Evolutionary conservation across 1,284 basidiomycete species (phyloP).

Genomic region (Malassezia japonica): DNA sequence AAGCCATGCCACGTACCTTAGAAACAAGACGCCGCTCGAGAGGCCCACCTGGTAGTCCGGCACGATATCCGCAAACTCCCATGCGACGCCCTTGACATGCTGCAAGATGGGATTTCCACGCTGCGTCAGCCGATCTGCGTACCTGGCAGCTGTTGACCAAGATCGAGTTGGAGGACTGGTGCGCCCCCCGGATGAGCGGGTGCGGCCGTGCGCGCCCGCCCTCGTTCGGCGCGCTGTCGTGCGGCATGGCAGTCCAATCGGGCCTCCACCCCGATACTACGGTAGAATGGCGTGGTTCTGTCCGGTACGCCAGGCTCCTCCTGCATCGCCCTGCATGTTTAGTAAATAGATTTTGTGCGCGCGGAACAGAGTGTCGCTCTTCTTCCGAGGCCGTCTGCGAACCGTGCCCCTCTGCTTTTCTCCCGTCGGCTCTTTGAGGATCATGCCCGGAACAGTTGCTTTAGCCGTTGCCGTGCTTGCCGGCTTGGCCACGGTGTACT

Average conservation of each 20-base stretch:
- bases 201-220: conserved; percentile 17
- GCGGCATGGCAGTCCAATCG: neutral
- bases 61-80: conserved; percentile 88
- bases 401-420: neutral
- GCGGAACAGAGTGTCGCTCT: too few relatives aligned
- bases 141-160: conserved; percentile 33
- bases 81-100: conserved; percentile 73
- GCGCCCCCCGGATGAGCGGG: conserved; percentile 28
- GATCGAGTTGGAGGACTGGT: conserved; percentile 29
- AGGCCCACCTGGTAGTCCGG: conserved; percentile 56
- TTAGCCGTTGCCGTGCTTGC: conserved; percentile 1
- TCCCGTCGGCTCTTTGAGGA: neutral
- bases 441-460: conserved; percentile 5
- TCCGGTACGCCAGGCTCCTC: too few relatives aligned
- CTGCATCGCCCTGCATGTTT: neutral
- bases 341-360: neutral
- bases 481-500: conserved; percentile 7
- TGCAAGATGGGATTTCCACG: conserved; percentile 73
- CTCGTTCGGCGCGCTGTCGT: neutral
- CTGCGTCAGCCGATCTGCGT: neutral
- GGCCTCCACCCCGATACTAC: neutral
- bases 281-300: conserved; percentile 6
- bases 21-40: conserved; percentile 34
- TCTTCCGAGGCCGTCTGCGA: too few relatives aligned
- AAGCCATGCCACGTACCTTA: conserved; percentile 16